Evolutionary conservation across 371 early-diverging fungal genomes (phyloP).

Genomic region (Enteropsectra breve): DNA sequence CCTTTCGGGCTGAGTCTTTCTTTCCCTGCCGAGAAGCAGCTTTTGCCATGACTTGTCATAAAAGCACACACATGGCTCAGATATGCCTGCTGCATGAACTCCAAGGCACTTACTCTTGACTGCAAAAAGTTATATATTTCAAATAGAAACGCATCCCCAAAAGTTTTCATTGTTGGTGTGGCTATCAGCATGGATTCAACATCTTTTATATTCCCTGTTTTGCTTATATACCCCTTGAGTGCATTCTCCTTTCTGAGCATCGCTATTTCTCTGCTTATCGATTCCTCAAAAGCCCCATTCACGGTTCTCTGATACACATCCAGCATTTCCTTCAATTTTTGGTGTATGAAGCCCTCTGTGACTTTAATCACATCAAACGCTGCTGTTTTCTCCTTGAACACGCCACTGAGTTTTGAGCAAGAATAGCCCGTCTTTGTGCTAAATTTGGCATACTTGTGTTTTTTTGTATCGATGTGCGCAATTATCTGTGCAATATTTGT

Average conservation of each 20-base stretch:
- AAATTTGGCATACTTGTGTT: slow-evolving; percentile 32
- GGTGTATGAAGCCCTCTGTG: slow-evolving; percentile 40
- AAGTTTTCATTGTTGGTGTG: slow-evolving; percentile 9
- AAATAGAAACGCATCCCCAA: slow-evolving; percentile 38
- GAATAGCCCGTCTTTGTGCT: background rate
- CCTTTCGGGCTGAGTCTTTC: background rate
- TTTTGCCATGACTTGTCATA: slow-evolving; percentile 19
- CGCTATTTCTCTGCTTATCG: slow-evolving; percentile 21
- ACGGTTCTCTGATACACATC: slow-evolving; percentile 18
- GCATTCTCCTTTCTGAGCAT: slow-evolving; percentile 33
- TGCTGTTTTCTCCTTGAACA: slow-evolving; percentile 6
- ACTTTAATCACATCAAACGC: slow-evolving; percentile 25
- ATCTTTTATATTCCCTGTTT: slow-evolving; percentile 8
- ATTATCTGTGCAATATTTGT: slow-evolving; percentile 45
- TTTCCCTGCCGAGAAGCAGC: background rate
- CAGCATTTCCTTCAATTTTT: slow-evolving; percentile 36
- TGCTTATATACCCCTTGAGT: background rate
- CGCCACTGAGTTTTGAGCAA: background rate
- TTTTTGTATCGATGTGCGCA: slow-evolving; percentile 32
- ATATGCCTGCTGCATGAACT: slow-evolving; percentile 43
- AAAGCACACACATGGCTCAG: slow-evolving; percentile 44
- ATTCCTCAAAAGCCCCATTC: slow-evolving; percentile 11
- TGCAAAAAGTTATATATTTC: slow-evolving; percentile 42
- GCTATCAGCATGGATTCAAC: slow-evolving; percentile 29
- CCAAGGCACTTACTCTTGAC: background rate